phyloP scores from a whole-genome alignment of 768 basidiomycete species.

The Termitomyces sp. region DNA sequence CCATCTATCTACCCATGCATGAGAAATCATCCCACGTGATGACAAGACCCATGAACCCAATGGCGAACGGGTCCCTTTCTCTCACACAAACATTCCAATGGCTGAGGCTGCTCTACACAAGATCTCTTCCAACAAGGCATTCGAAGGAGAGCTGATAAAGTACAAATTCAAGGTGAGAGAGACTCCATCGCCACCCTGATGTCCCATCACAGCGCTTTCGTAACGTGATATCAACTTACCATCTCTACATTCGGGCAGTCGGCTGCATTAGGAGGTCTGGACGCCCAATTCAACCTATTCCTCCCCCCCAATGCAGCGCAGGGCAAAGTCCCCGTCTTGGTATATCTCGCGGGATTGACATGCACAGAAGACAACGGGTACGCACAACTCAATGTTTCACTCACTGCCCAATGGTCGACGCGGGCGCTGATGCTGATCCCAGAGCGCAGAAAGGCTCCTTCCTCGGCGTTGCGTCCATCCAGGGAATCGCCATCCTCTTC shows the following conservation, averaged over 20 bases:
- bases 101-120: conserved; percentile 40
- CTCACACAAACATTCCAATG: conserved; percentile 5
- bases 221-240: neutral
- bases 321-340: conserved; percentile 56
- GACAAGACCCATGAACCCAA: neutral
- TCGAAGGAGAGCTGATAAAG: conserved; percentile 76
- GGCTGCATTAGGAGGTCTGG: conserved; percentile 57
- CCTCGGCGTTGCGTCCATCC: conserved; percentile 74
- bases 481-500: conserved; percentile 88
- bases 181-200: conserved; percentile 1
- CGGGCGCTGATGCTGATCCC: neutral
- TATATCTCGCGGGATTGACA: conserved; percentile 85
- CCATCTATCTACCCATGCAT: neutral
- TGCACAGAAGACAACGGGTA: conserved; percentile 95
- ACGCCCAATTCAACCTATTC: conserved; percentile 85
- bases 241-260: conserved; percentile 38
- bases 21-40: conserved; percentile 9
- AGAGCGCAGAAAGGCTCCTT: conserved; percentile 95
- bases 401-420: neutral
- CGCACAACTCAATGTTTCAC: conserved; percentile 12
- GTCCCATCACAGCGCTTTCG: neutral
- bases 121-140: conserved; percentile 72
- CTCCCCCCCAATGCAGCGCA: conserved; percentile 56
- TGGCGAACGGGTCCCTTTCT: neutral
- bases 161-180: conserved; percentile 71